Evolutionary conservation across 2,329 filamentous ascomycete species (phyloP), one percentile per base, ranked within the genome.

Genomic region (Claviceps humidiphila): DNA sequence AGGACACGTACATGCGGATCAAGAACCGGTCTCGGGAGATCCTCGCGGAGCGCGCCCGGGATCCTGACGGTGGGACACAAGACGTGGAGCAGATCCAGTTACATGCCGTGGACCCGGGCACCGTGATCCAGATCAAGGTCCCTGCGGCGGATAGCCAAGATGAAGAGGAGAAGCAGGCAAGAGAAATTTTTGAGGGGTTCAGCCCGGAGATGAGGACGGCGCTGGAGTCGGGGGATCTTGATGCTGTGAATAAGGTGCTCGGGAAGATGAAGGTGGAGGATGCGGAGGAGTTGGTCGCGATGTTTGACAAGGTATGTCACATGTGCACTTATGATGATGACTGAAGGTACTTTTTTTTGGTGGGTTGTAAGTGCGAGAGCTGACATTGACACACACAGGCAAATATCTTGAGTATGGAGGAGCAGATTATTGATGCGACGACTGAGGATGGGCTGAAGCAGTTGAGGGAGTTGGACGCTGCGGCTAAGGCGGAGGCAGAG

Each of bases 81-180:
- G 42, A 42, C 87, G 85, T 95, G 9, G 93, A 98, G 72, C 91
- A 96, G 68, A 98, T 98, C 59, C 94, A 98, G 69, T 77, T 98
- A 47, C 93, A 98, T 65, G 91, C 93, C 14, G 90, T 98, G 11
- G 89, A 96, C 66, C 91, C 91, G 0, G 86, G 85, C 47, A 96
- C 91, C 3, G 84, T 87, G 55, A 96, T 98, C 66, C 87, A 87
- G 64, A 96, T 97, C 67, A 80, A 72, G 51, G 84, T 95, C 41
- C 91, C 93, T 13, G 74, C 85, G 0, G 74, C 75, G 41, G 75
- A 80, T 24, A 85, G 82, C 60, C 75, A 81, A 24, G 82, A 90
- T 50, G 77, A 80, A 1, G 81, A 77, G 51, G 76, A 76, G 51
- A 74, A 82, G 56, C 73, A 76, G 55, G 81, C 81, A 0, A 77